phyloP scores from a whole-genome alignment of 495 filamentous ascomycete species.

The Xylaria grammica region DNA sequence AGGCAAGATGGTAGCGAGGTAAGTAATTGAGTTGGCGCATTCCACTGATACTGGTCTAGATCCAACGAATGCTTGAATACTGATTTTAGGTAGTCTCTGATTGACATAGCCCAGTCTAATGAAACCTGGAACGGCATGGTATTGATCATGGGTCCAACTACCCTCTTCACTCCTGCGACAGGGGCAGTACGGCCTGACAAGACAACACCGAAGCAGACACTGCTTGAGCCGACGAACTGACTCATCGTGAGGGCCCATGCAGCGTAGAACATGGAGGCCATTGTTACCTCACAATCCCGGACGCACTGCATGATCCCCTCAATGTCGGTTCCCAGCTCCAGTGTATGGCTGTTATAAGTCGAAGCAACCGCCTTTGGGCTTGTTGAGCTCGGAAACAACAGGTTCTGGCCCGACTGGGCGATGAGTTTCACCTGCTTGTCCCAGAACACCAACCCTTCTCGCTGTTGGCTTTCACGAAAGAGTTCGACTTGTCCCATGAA shows the following conservation, averaged over 20 bases:
- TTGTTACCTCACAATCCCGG: neutral
- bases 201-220: neutral
- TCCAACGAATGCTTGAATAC: neutral
- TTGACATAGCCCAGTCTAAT: neutral
- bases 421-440: neutral
- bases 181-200: neutral
- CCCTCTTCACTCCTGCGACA: neutral
- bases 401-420: constrained; percentile 2
- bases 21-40: too few relatives aligned
- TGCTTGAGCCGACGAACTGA: neutral
- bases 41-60: too few relatives aligned
- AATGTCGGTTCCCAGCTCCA: too few relatives aligned
- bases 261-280: constrained; percentile 8
- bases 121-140: neutral
- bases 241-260: neutral
- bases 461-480: neutral
- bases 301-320: neutral
- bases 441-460: constrained; percentile 11
- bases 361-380: neutral
- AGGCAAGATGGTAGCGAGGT: too few relatives aligned
- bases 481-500: constrained; percentile 10
- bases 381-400: constrained; percentile 6
- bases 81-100: neutral
- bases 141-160: neutral
- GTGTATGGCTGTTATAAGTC: too few relatives aligned